These are phyloP conservation scores for Cyclospora cayetanensis DNA, from an alignment of 169 alveolate genomes.

Conservation along the genomic window DNA sequence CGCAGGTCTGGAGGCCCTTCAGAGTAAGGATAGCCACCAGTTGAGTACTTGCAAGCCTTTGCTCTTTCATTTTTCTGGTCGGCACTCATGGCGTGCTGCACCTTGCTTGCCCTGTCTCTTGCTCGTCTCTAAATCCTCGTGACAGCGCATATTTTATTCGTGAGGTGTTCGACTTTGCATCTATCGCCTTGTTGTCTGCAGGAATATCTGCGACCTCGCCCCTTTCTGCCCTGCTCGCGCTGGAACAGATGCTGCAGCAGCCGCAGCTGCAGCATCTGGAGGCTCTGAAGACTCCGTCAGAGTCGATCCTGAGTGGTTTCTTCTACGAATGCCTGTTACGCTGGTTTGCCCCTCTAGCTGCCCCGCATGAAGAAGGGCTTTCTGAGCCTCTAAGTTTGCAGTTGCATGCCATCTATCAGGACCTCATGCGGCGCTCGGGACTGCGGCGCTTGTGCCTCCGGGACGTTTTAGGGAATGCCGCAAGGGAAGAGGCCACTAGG, in stretches of 20 bases:
- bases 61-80: neutral
- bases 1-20: neutral
- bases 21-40: constrained; percentile 17
- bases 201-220: neutral
- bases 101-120: neutral
- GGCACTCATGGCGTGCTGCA: neutral
- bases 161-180: neutral
- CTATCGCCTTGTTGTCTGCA: neutral
- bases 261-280: neutral
- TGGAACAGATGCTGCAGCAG: neutral
- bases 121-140: neutral
- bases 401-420: neutral
- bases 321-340: constrained; percentile 5
- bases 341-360: neutral
- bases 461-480: too few relatives aligned
- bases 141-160: neutral
- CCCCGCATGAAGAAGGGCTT: neutral
- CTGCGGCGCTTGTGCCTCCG: neutral
- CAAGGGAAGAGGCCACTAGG: neutral
- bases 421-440: neutral
- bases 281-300: neutral
- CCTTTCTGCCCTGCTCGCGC: neutral
- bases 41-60: neutral
- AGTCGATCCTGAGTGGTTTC: neutral
- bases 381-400: neutral